Evolutionary conservation across 73 alveolate species (phyloP), one percentile per base, ranked within the genome.

Genomic region (Breviolum minutum): DNA sequence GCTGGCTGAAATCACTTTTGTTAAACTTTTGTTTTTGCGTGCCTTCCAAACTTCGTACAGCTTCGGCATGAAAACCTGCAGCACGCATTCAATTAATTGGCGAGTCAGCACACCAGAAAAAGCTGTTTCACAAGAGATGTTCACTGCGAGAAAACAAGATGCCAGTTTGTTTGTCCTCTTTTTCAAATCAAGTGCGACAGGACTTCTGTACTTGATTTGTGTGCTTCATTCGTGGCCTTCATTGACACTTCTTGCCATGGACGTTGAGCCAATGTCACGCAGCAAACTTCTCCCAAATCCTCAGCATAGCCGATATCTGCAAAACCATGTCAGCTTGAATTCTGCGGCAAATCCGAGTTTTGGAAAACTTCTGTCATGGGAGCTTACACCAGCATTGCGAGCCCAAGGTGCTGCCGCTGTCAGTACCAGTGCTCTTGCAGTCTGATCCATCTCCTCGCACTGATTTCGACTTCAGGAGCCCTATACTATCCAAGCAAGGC

Each of bases 191-290:
- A 22, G 17, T 2, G 4, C 77, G 77, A 22, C 24, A 14, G 77
- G 77, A 14, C 24, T 68, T 68, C n/a, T 68, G 77, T 40, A 40
- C 54, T 10, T 73, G 10, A 54, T 17, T 22, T 74, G 16, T 13
- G 48, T 71, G 9, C 82, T 10, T 73, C 40, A 54, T 17, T 22
- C 92, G 16, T 13, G 48, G 95, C 95, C 95, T 88, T 88, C 95
- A 88, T 88, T n/a, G 95, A 88, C 19, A 88, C 95, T 24, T 88
- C 95, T 32, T 88, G 95, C 95, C 95, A 88, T 9, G 95, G 95
- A 27, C 85, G 87, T 71, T 88, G 95, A 24, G 95, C 95, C 68
- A 88, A 40, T 12, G 95, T 88, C 86, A 88, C 95, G 19, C 95
- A 88, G 81, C 95, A 88, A 64, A 88, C 71, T 20, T 88, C 71